Percentiles rank a stretch among this genome's conserved stretches.
These are phyloP conservation scores for Citrus cavaleriei DNA, from an alignment of 345 rosid species.

Conservation along the genomic window DNA sequence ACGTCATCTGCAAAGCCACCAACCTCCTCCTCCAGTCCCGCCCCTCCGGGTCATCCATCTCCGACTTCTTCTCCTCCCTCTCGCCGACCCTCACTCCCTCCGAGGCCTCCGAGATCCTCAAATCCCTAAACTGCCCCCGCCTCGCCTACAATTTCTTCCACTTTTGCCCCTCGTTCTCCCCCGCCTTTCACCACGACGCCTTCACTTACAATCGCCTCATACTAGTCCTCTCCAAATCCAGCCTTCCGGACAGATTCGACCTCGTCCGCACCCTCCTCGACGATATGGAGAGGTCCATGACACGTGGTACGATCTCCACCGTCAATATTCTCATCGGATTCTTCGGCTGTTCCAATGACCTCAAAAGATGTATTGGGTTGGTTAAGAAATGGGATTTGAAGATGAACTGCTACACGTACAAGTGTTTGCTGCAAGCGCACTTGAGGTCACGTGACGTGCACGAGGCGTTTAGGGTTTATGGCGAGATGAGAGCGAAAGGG, in stretches of 20 bases:
- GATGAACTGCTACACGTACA: constrained; percentile 76
- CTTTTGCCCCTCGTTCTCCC: constrained; percentile 48
- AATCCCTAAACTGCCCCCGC: constrained; percentile 68
- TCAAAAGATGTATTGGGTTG: constrained; percentile 50
- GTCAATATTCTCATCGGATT: constrained; percentile 73
- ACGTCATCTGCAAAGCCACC: constrained; percentile 68
- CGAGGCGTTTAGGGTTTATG: constrained; percentile 52
- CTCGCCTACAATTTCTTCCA: constrained; percentile 68
- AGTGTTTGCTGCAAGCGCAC: constrained; percentile 78
- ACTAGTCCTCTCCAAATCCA: constrained; percentile 70
- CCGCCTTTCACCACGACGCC: constrained; percentile 52
- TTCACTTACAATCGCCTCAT: constrained; percentile 66
- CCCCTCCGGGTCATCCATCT: constrained; percentile 24
- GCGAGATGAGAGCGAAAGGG: constrained; percentile 67
- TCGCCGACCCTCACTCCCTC: constrained; percentile 58
- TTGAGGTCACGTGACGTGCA: constrained; percentile 58
- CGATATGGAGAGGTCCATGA: constrained; percentile 53
- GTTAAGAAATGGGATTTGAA: constrained; percentile 69
- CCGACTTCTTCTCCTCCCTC: constrained; percentile 57
- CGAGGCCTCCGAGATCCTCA: constrained; percentile 81
- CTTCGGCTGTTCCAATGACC: constrained; percentile 51
- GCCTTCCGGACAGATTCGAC: constrained; percentile 38
- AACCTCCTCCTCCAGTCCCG: constrained; percentile 43
- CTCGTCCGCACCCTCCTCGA: constrained; percentile 45
- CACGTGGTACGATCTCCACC: constrained; percentile 66